Percentiles rank a stretch among this genome's conserved stretches.
These are phyloP conservation scores for Tubosaeta brunneosetosa DNA, from an alignment of 768 basidiomycete species.

Conservation along the genomic window DNA sequence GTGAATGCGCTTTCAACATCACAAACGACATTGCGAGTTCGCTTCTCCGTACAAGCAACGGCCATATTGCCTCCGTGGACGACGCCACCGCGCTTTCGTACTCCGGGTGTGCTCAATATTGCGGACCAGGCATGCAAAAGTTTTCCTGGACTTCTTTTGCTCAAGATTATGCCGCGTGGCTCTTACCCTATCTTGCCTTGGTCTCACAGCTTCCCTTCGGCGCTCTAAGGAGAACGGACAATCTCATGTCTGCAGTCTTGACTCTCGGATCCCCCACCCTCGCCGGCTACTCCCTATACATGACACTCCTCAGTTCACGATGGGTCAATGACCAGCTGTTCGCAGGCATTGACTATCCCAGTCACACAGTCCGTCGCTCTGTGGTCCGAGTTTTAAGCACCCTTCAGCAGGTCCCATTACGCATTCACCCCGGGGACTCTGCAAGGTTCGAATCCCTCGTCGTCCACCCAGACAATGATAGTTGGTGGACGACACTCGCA, in stretches of 20 bases:
- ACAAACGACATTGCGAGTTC: conserved; percentile 10
- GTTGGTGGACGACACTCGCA: conserved; percentile 35
- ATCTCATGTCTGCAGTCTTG: conserved; percentile 39
- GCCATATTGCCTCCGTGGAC: background rate
- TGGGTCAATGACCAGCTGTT: conserved; percentile 25
- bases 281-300: conserved; percentile 37
- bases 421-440: conserved; percentile 22
- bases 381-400: conserved; percentile 33
- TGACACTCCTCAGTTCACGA: background rate
- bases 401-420: conserved; percentile 31
- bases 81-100: conserved; percentile 11
- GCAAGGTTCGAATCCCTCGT: conserved; percentile 30
- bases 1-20: conserved; percentile 3
- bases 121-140: conserved; percentile 10
- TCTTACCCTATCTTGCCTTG: conserved; percentile 46
- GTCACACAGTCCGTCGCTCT: background rate
- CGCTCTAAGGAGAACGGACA: conserved; percentile 34
- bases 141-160: conserved; percentile 24
- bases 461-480: conserved; percentile 38
- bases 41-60: conserved; percentile 10
- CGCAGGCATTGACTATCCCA: conserved; percentile 30
- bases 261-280: conserved; percentile 43
- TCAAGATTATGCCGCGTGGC: conserved; percentile 41
- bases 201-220: conserved; percentile 50
- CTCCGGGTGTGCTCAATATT: background rate